These are phyloP conservation scores for Thermochaetoides thermophila DNA, from an alignment of 495 filamentous ascomycete genomes.

Conservation along the genomic window DNA sequence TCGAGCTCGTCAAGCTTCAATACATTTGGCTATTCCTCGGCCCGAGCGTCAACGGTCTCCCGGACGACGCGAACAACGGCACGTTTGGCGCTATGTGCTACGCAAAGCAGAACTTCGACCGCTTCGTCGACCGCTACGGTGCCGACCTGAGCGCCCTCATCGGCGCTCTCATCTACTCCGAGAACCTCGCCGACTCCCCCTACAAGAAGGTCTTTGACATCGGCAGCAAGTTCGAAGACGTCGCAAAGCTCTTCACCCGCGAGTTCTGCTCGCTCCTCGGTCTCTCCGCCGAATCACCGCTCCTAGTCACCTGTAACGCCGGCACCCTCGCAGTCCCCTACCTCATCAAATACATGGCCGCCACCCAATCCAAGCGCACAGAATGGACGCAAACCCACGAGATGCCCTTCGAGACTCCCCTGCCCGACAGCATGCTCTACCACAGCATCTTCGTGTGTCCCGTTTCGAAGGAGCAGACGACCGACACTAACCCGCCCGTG, in stretches of 20 bases:
- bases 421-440: constrained; percentile 77
- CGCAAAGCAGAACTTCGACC: constrained; percentile 46
- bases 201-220: constrained; percentile 66
- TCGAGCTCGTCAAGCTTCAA: constrained; percentile 76
- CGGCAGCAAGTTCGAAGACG: constrained; percentile 58
- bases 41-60: constrained; percentile 26
- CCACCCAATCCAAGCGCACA: constrained; percentile 73
- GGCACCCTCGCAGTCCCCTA: constrained; percentile 81
- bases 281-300: constrained; percentile 71
- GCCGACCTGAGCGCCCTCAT: constrained; percentile 63
- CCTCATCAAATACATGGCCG: constrained; percentile 64
- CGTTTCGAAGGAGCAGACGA: constrained; percentile 89
- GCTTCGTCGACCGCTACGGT: constrained; percentile 46
- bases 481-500: constrained; percentile 87
- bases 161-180: constrained; percentile 60
- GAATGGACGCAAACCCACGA: constrained; percentile 91
- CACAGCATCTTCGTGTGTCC: constrained; percentile 97
- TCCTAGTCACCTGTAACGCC: constrained; percentile 83
- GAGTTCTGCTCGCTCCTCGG: constrained; percentile 92
- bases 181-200: constrained; percentile 53
- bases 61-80: constrained; percentile 27
- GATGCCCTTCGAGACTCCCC: constrained; percentile 80
- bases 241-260: constrained; percentile 69
- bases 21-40: constrained; percentile 70
- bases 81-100: constrained; percentile 50